Evolutionary conservation across 1,284 basidiomycete species (phyloP), one percentile per base, ranked within the genome.

Genomic region (Apiotrichum gracile): DNA sequence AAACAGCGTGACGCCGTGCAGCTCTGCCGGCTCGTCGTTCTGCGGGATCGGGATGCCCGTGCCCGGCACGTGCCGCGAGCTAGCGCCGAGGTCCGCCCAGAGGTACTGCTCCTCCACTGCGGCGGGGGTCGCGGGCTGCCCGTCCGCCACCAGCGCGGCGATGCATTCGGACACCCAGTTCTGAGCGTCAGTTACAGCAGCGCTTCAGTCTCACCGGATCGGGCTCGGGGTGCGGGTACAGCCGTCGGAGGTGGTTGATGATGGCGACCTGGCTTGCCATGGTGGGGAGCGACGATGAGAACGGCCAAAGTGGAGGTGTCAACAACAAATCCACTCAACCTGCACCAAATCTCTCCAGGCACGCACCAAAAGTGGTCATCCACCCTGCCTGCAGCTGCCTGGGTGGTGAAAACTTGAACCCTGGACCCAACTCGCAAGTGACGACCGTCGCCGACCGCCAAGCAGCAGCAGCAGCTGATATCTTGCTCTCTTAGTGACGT

Each of bases 61-160:
- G 22, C 39, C 40, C 21, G n/a, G 7, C 13, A 3, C 35, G 22
- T 0, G 48, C 58, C 5, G 55, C 10, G 68, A 65, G 3, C 67
- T 69, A 12, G 49, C 26, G 25, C 62, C 35, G 4, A 73, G 61
- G 58, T 69, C 62, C 12, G 64, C 59, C 37, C 54, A 61, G 37
- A 70, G 62, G 56, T 64, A 72, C 64, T 70, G 64, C 26, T 64
- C 53, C 29, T 62, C 54, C 62, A 72, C 52, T 16, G 58, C 42
- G 2, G 56, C 53, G 8, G 50, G 26, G 0, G 54, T 62, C 2
- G 60, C 43, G 4, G 54, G 31, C 47, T 61, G 54, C 4, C 66
- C 65, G n/a, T 62, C 58, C 0, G 57, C 62, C 14, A 47, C 19
- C 5, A 69, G 54, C 12, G 61, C 62, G 19, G 57, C 42, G 5